phyloP scores from a whole-genome alignment of 1,284 basidiomycete genomes.

The Jaminaea rosea region DNA sequence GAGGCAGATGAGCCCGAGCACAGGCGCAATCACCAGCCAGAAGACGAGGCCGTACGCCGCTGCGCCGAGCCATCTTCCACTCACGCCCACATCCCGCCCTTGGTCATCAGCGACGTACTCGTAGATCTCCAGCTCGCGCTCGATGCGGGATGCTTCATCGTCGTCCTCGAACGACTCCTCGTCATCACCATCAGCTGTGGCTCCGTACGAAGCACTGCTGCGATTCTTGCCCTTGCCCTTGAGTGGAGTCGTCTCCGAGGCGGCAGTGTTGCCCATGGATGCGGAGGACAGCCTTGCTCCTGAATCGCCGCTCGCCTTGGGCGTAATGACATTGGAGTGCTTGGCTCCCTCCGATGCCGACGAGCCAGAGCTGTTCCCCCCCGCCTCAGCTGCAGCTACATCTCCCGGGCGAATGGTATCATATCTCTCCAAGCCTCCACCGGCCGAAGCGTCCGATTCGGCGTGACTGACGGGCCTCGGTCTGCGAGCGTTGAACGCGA shows the following conservation, averaged over 20 bases:
- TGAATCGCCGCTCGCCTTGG: too few relatives aligned
- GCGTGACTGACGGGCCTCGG: too few relatives aligned
- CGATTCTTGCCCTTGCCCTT: constrained; percentile 19
- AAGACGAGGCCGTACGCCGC: constrained; percentile 55
- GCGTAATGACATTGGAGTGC: neutral
- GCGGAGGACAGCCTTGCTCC: too few relatives aligned
- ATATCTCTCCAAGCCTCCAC: neutral
- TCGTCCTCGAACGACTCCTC: constrained; percentile 13
- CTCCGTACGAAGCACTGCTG: constrained; percentile 3
- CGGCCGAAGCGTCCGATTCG: constrained; percentile 9
- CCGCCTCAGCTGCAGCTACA: constrained; percentile 2
- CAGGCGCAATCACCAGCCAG: constrained; percentile 77
- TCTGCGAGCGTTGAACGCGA: constrained; percentile 26
- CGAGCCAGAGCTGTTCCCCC: neutral
- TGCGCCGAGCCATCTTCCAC: constrained; percentile 25
- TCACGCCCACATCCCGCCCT: constrained; percentile 29
- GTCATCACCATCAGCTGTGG: constrained; percentile 14
- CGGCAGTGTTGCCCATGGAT: neutral
- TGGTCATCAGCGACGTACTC: constrained; percentile 37
- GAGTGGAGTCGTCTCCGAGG: constrained; percentile 16
- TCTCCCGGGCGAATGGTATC: constrained; percentile 6
- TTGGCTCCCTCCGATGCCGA: neutral
- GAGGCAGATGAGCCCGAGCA: constrained; percentile 59
- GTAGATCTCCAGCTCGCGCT: constrained; percentile 33
- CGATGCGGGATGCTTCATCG: constrained; percentile 11